Evolutionary conservation across 2,329 filamentous ascomycete genomes (phyloP), one percentile per base, ranked within the genome.

Genomic region (Diplodia mutila): DNA sequence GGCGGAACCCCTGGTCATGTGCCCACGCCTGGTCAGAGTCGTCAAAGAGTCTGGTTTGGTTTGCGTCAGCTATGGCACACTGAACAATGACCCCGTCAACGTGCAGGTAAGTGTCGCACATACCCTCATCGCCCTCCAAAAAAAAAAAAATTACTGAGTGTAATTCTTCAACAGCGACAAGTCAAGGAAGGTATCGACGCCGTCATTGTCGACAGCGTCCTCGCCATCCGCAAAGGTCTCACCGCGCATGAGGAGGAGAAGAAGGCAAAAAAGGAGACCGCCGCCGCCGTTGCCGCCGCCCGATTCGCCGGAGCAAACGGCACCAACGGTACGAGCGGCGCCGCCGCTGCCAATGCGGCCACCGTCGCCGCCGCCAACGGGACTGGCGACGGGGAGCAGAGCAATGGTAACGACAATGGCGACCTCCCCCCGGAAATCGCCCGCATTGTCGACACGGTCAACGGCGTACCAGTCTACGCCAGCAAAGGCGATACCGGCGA

Each of bases 111-210:
- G 88, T 77, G 67, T 37, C 68, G 12, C n/a, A n/a, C n/a, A 21
- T 68, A 34, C 21, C 18, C 29, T 51, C 51, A 49, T 42, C 49
- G n/a, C 46, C 25, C 34, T 16, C 12, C 29, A 32, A 32, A 32
- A 2, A 32, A 32, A 32, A 32, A 32, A 32, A 8, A 8, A 8
- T 9, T 48, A 27, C 39, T 61, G 14, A 61, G 11, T 3, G 29
- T 1, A 12, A 25, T 73, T 64, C 1, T n/a, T 70, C 61, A 72
- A 71, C 76, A 94, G 89, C 83, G 90, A 70, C 95, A 99, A 89
- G 92, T 96, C 11, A 91, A 92, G 66, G 92, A 97, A 80, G 94
- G 95, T 57, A 97, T 99, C 69, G 95, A 99, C 76, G 95, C 95
- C 1, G 94, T 99, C 65, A 99, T 99, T 75, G 95, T 98, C 16